Evolutionary conservation across 2,329 filamentous ascomycete genomes (phyloP), one percentile per base, ranked within the genome.

Genomic region (Paradendryphiella salina): DNA sequence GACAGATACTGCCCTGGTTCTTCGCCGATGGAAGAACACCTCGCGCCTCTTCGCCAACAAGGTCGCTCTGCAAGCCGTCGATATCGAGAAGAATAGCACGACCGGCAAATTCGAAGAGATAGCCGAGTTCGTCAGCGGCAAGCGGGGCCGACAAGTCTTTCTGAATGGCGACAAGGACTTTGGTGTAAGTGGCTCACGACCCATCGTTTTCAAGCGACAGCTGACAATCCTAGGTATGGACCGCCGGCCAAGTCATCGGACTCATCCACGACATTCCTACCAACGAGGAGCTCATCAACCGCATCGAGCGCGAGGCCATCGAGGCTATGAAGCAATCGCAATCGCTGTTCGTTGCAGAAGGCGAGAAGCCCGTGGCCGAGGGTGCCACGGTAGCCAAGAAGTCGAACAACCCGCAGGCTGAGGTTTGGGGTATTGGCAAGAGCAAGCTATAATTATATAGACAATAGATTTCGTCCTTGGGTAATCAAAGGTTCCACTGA

Each of bases 1-100:
- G 80, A 91, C 88, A 17, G 90, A 97, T 73, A 99, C 94, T 0
- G 85, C 91, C 60, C 81, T 99, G 44, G 84, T 99, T 18, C 79
- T 99, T 69, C 79, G 93, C 46, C 82, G 92, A 60, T 99, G 94
- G 93, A 90, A 82, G 75, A 99, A 99, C 76, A 99, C 94, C 1
- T 88, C 84, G 38, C 82, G 94, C 10, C 76, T 97, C 64, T 99
- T 88, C 77, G 87, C 85, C 73, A 99, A 99, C 77, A 92, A 94
- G 77, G 89, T 96, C 45, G 85, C 90, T 0, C 78, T 85, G 56
- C 85, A 90, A 63, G 91, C 91, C 1, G 79, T 90, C 60, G 87
- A 89, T 79, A 82, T 96, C 52, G 94, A 99, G 80, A 80, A 79
- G 64, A 88, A 89, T 76, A 94, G 89, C 75, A 82, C 80, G 54